A percentile compares a stretch with the other conserved stretches of the same genome.
phyloP scores from a whole-genome alignment of 2,329 filamentous ascomycete genomes.

The Alternaria sp. region DNA sequence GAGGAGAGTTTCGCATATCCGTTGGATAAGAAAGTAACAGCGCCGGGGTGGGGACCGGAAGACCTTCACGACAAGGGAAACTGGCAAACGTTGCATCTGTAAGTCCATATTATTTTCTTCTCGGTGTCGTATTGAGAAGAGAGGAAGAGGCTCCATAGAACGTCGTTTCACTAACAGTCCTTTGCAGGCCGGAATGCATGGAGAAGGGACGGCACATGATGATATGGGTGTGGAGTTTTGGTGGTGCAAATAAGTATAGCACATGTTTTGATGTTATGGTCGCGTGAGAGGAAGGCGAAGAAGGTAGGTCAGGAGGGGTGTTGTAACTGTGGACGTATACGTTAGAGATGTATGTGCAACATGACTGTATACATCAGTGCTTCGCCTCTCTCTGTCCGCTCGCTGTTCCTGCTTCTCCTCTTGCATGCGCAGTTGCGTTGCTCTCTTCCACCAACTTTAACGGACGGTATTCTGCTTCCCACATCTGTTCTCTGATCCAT shows the following conservation, averaged over 20 bases:
- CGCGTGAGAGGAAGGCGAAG: conserved; percentile 4
- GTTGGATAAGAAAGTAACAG: conserved; percentile 23
- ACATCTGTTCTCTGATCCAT: conserved; percentile 84
- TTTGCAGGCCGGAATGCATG: conserved; percentile 31
- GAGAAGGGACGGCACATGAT: conserved; percentile 38
- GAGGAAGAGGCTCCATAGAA: background rate
- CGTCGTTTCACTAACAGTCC: conserved; percentile 1
- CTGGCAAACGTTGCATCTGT: conserved; percentile 33
- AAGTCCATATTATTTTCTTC: conserved; percentile 4
- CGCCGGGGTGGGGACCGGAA: conserved; percentile 26
- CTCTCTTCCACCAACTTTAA: conserved; percentile 64
- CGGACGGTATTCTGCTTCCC: conserved; percentile 73
- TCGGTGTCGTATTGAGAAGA: background rate
- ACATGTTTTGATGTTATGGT: conserved; percentile 41
- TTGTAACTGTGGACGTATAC: background rate
- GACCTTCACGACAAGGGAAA: conserved; percentile 39
- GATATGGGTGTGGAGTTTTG: conserved; percentile 38
- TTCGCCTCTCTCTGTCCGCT: conserved; percentile 35
- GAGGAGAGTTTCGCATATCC: conserved; percentile 35
- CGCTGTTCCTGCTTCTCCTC: conserved; percentile 62
- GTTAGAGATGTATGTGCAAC: background rate
- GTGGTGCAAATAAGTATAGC: conserved; percentile 24
- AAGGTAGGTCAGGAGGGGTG: background rate
- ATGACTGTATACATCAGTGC: background rate
- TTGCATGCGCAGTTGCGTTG: conserved; percentile 65